phyloP scores from a whole-genome alignment of 2,329 filamentous ascomycete genomes.

The Ceratocystis colombiana region DNA sequence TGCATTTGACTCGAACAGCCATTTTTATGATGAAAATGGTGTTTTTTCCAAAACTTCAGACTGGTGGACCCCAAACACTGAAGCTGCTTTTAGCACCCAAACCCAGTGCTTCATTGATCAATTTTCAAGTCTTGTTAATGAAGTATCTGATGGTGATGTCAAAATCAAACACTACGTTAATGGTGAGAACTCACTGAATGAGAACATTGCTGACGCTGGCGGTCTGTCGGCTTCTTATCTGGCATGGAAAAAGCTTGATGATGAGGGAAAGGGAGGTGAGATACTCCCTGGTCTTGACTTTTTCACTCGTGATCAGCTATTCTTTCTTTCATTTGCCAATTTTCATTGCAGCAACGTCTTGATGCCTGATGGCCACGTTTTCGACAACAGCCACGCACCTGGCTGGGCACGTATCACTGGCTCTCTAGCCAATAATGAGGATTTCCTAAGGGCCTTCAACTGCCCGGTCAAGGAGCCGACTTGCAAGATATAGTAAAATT shows the following conservation, averaged over 20 bases:
- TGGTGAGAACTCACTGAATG: slow-evolving; percentile 52
- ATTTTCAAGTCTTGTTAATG: slow-evolving; percentile 35
- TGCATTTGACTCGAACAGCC: slow-evolving; percentile 57
- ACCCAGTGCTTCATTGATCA: slow-evolving; percentile 58
- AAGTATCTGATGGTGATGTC: too few relatives aligned
- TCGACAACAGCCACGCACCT: slow-evolving; percentile 56
- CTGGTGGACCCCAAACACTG: slow-evolving; percentile 56
- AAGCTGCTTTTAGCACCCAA: slow-evolving; percentile 47
- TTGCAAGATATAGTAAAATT: slow-evolving; percentile 59
- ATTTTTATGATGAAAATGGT: slow-evolving; percentile 54
- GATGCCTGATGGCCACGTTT: slow-evolving; percentile 47
- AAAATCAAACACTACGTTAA: slow-evolving; percentile 49
- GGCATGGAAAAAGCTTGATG: slow-evolving; percentile 53
- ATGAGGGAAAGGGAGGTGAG: slow-evolving; percentile 38
- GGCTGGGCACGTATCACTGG: too few relatives aligned
- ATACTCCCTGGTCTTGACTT: slow-evolving; percentile 50
- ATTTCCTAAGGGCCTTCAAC: slow-evolving; percentile 57
- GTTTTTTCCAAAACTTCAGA: slow-evolving; percentile 41
- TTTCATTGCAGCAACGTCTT: slow-evolving; percentile 58
- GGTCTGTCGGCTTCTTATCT: slow-evolving; percentile 53
- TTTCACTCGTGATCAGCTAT: slow-evolving; percentile 59
- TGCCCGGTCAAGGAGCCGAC: slow-evolving; percentile 55
- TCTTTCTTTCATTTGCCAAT: slow-evolving; percentile 56
- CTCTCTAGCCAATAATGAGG: slow-evolving; percentile 55
- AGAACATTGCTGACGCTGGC: slow-evolving; percentile 63